Evolutionary conservation across 2,329 filamentous ascomycete genomes (phyloP).

Genomic region (Colletotrichum sp.): DNA sequence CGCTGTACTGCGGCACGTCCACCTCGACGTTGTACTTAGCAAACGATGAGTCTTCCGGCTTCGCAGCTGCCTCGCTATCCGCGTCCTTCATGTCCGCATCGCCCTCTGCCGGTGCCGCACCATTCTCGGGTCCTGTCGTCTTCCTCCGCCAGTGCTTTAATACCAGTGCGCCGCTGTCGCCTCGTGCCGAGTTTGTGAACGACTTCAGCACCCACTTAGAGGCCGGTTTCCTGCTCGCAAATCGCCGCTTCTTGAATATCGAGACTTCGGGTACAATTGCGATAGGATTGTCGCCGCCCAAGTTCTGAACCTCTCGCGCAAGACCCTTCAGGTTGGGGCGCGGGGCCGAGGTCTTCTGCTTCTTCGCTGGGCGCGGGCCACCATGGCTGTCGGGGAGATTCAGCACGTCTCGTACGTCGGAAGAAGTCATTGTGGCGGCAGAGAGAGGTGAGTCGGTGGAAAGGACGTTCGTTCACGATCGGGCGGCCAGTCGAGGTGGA

Average conservation of each 20-base stretch:
- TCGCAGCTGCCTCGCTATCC: constrained; percentile 35
- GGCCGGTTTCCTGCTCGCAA: constrained; percentile 60
- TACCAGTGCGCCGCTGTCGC: constrained; percentile 65
- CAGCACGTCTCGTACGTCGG: constrained; percentile 88
- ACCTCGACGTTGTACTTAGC: constrained; percentile 88
- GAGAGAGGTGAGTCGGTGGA: neutral
- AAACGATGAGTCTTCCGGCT: constrained; percentile 67
- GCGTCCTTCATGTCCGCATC: constrained; percentile 35
- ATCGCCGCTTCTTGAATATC: constrained; percentile 63
- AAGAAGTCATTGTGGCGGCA: constrained; percentile 65
- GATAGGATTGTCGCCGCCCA: constrained; percentile 71
- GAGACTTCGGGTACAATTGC: constrained; percentile 67
- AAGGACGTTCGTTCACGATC: neutral
- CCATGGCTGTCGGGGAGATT: constrained; percentile 70
- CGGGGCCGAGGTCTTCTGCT: constrained; percentile 71
- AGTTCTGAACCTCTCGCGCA: constrained; percentile 68
- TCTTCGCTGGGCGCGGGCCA: constrained; percentile 69
- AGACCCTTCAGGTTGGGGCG: constrained; percentile 66
- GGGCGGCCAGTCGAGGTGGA: neutral
- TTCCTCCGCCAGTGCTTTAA: constrained; percentile 84
- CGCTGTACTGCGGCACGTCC: constrained; percentile 79
- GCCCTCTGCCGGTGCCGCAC: constrained; percentile 24
- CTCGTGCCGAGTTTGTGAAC: constrained; percentile 80
- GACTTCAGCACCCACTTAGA: constrained; percentile 69
- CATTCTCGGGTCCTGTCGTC: constrained; percentile 47